Conservation (phyloP, 345 rosid species). For the Heritiera fomes region DNA sequence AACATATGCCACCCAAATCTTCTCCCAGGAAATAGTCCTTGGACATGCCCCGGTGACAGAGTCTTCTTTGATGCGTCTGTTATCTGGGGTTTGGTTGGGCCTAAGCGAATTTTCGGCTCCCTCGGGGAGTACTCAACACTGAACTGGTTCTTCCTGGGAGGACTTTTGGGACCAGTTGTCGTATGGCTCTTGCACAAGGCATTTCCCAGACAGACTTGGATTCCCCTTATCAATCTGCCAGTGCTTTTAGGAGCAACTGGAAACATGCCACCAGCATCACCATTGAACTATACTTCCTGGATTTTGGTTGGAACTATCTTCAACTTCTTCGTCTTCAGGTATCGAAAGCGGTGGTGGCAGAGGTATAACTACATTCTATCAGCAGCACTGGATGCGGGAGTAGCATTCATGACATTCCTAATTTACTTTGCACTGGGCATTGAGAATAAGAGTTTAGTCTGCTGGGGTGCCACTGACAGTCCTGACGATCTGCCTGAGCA, state of each 20-base stretch:
- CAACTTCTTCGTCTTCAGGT: slow-evolving; percentile 37
- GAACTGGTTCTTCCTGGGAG: slow-evolving; percentile 42
- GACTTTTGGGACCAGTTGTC: slow-evolving; percentile 27
- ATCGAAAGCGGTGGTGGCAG: slow-evolving; percentile 41
- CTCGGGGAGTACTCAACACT: slow-evolving; percentile 31
- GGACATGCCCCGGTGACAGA: slow-evolving; percentile 33
- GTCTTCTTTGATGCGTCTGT: slow-evolving; percentile 42
- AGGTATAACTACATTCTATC: slow-evolving; percentile 46
- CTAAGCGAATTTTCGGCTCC: slow-evolving; percentile 35
- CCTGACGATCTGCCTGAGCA: slow-evolving; percentile 36
- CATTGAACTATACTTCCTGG: slow-evolving; percentile 38
- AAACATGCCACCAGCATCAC: slow-evolving; percentile 36
- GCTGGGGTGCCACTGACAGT: slow-evolving; percentile 37
- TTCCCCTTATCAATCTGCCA: slow-evolving; percentile 36
- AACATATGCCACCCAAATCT: slow-evolving; percentile 29
- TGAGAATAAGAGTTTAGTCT: slow-evolving; percentile 29
- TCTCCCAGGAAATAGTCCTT: slow-evolving; percentile 33
- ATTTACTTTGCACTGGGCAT: slow-evolving; percentile 33
- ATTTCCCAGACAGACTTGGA: slow-evolving; percentile 35
- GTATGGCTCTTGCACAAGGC: slow-evolving; percentile 32
- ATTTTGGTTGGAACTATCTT: slow-evolving; percentile 37
- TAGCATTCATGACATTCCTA: slow-evolving; percentile 44
- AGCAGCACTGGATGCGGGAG: slow-evolving; percentile 49
- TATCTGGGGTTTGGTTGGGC: slow-evolving; percentile 41
- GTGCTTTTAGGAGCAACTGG: slow-evolving; percentile 38